Evolutionary conservation across 495 filamentous ascomycete species (phyloP).

Genomic region (Podospora didyma): DNA sequence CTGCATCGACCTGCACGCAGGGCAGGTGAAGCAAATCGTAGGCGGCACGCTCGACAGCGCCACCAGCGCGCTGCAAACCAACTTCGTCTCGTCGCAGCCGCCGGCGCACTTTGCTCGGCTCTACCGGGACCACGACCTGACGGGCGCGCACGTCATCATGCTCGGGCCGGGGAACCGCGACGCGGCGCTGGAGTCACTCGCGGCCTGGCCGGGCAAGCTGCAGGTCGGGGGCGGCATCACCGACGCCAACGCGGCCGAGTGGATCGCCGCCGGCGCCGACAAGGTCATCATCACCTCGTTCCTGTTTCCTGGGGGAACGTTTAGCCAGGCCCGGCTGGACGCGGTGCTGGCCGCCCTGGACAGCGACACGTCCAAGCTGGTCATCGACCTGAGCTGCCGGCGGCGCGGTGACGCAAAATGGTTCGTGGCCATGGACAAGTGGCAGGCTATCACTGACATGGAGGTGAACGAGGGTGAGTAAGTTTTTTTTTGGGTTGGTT

Average conservation of each 20-base stretch:
- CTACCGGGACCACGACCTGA: constrained; percentile 68
- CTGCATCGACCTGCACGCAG: constrained; percentile 95
- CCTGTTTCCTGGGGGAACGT: constrained; percentile 79
- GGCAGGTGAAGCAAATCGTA: constrained; percentile 96
- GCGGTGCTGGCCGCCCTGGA: constrained; percentile 66
- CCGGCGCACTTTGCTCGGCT: constrained; percentile 74
- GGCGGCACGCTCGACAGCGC: constrained; percentile 79
- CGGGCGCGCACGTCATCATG: constrained; percentile 92
- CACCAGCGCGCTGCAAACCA: constrained; percentile 70
- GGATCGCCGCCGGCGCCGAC: constrained; percentile 84
- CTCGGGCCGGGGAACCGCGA: constrained; percentile 82
- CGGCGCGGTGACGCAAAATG: constrained; percentile 64
- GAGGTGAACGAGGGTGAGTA: constrained; percentile 75
- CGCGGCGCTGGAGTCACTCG: constrained; percentile 71
- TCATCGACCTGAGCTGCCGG: constrained; percentile 92
- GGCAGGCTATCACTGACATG: constrained; percentile 96
- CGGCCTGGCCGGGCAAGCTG: constrained; percentile 68
- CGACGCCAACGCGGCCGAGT: constrained; percentile 73
- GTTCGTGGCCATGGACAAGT: constrained; percentile 97
- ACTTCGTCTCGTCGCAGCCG: constrained; percentile 80
- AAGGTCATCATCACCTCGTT: constrained; percentile 84
- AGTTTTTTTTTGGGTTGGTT: too few species aligned
- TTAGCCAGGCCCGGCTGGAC: constrained; percentile 68
- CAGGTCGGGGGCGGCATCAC: constrained; percentile 93
- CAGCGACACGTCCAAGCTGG: constrained; percentile 73